These are phyloP conservation scores for Pseudogymnoascus sp. DNA, from an alignment of 2,329 filamentous ascomycete species.

Conservation along the genomic window DNA sequence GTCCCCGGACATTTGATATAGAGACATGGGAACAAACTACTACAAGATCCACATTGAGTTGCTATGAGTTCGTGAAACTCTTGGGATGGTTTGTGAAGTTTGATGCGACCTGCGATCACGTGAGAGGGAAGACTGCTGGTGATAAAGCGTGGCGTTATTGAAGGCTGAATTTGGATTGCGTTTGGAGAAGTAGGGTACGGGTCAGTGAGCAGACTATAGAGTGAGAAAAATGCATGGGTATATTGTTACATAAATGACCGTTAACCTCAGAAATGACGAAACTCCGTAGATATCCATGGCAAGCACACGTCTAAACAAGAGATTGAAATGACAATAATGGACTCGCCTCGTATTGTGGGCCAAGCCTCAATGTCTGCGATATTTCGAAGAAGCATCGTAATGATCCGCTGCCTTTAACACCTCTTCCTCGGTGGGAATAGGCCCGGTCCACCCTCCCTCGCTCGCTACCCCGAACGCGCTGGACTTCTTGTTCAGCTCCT, in stretches of 20 bases:
- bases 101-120: neutral
- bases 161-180: neutral
- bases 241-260: neutral
- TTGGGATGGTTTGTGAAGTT: slow-evolving; percentile 7
- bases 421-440: slow-evolving; percentile 20
- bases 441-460: slow-evolving; percentile 19
- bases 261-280: neutral
- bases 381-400: neutral
- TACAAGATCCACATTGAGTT: neutral
- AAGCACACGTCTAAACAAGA: neutral
- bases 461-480: slow-evolving; percentile 14
- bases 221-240: neutral
- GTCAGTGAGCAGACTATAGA: neutral
- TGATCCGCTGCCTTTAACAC: neutral
- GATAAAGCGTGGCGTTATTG: neutral
- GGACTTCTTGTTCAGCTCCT: slow-evolving; percentile 45
- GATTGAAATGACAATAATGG: neutral
- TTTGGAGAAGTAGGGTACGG: neutral
- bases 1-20: neutral
- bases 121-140: neutral
- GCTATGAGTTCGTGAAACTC: slow-evolving; percentile 1
- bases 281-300: neutral
- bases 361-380: neutral
- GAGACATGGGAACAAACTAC: neutral
- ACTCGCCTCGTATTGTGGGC: neutral